Evolutionary conservation across 306 rosid genomes (phyloP).

Genomic region (Ziziphus jujuba): DNA sequence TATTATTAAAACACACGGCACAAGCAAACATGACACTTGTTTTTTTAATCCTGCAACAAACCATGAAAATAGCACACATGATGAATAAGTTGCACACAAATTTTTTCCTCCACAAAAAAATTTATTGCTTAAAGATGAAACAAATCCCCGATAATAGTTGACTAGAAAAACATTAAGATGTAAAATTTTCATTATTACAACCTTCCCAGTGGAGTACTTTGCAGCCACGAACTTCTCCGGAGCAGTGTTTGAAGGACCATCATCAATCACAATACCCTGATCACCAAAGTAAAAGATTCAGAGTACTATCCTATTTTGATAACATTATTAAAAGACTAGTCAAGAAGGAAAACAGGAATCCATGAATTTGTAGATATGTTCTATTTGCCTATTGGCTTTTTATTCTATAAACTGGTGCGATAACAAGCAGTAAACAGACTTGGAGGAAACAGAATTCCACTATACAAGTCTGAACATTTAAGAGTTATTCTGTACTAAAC

Average conservation of each 20-base stretch:
- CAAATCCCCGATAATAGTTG: slow-evolving; percentile 10
- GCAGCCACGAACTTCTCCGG: slow-evolving; percentile 82
- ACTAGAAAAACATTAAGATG: slow-evolving; percentile 22
- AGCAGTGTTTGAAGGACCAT: slow-evolving; percentile 45
- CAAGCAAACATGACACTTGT: slow-evolving; percentile 63
- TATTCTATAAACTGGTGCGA: not conserved
- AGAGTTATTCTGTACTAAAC: not conserved
- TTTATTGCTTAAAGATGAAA: slow-evolving; percentile 21
- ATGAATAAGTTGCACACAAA: slow-evolving; percentile 44
- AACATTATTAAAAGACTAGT: too few species aligned
- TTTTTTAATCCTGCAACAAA: slow-evolving; percentile 85
- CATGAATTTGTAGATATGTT: too few species aligned
- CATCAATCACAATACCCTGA: slow-evolving; percentile 76
- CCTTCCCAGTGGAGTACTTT: slow-evolving; percentile 82
- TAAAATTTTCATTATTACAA: slow-evolving; percentile 32
- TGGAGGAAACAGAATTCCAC: not conserved
- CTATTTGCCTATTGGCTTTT: too few species aligned
- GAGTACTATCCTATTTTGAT: not conserved
- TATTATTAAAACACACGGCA: slow-evolving; percentile 56
- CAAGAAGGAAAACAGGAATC: too few species aligned
- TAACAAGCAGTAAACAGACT: not conserved
- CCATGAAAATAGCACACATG: slow-evolving; percentile 43
- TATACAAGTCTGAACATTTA: too few species aligned
- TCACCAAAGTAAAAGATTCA: slow-evolving; percentile 16
- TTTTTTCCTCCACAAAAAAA: slow-evolving; percentile 3